Conservation (phyloP, 2,329 filamentous ascomycete species). For the Botryotinia narcissicola region DNA sequence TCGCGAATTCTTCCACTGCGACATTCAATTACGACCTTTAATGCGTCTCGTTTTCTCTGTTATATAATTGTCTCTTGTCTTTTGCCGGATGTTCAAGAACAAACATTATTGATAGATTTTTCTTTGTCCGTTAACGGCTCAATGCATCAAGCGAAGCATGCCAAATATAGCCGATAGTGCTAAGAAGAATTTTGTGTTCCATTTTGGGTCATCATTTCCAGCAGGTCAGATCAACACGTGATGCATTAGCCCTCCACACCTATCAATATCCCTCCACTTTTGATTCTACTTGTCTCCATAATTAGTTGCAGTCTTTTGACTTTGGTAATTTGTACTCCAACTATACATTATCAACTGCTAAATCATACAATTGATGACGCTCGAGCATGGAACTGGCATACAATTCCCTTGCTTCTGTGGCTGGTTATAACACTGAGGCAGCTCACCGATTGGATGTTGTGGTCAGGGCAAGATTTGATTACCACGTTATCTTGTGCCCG, state of each 20-base stretch:
- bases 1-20: not conserved
- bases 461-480: slow-evolving; percentile 25
- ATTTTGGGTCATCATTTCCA: slow-evolving; percentile 38
- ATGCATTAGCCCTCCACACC: slow-evolving; percentile 39
- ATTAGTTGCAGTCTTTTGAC: slow-evolving; percentile 24
- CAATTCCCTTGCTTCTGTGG: slow-evolving; percentile 25
- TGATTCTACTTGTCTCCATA: slow-evolving; percentile 36
- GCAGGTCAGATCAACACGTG: slow-evolving; percentile 28
- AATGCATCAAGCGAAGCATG: slow-evolving; percentile 28
- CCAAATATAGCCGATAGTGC: slow-evolving; percentile 21
- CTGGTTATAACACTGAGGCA: slow-evolving; percentile 24
- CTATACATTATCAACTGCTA: slow-evolving; percentile 26
- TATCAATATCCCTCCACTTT: slow-evolving; percentile 36
- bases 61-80: not conserved
- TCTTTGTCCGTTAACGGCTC: slow-evolving; percentile 36
- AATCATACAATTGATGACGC: slow-evolving; percentile 24
- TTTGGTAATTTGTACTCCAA: slow-evolving; percentile 31
- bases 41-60: not conserved
- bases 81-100: not conserved
- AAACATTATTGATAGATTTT: not conserved
- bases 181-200: slow-evolving; percentile 33
- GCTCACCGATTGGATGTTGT: slow-evolving; percentile 28
- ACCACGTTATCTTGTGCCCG: slow-evolving; percentile 19
- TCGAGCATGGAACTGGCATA: slow-evolving; percentile 22
- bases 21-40: not conserved